Conservation (phyloP, 306 rosid species). For the Prunus salicina region DNA sequence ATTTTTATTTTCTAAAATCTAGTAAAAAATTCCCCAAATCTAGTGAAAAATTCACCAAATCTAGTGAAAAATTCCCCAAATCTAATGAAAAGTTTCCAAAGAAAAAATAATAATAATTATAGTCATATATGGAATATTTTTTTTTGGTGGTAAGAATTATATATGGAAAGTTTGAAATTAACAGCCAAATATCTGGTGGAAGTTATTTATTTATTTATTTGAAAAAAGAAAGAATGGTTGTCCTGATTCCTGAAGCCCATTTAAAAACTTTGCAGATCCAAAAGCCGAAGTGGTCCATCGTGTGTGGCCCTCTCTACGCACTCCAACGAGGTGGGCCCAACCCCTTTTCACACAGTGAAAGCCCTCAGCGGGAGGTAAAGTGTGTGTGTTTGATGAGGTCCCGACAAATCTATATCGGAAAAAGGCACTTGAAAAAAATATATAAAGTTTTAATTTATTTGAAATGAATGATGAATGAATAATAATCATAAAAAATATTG, state of each 20-base stretch:
- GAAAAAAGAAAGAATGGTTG: not conserved
- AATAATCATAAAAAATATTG: too few species aligned
- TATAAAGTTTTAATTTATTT: not conserved
- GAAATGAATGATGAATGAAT: not conserved
- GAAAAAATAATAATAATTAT: not conserved
- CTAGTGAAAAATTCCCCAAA: not conserved
- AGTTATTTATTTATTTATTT: not conserved
- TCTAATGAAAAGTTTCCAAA: not conserved
- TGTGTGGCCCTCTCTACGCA: not conserved
- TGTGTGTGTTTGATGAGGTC: not conserved
- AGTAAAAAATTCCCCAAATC: not conserved
- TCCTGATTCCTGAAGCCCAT: not conserved
- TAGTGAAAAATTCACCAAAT: not conserved
- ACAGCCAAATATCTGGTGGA: not conserved
- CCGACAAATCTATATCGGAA: not conserved
- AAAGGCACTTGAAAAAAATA: not conserved
- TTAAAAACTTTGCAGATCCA: not conserved
- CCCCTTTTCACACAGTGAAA: not conserved
- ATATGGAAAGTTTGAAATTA: not conserved
- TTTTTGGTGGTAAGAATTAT: too few species aligned
- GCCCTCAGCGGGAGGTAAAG: not conserved
- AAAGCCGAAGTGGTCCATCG: conserved; percentile 11
- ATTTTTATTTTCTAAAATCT: not conserved
- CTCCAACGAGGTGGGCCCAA: conserved; percentile 22
- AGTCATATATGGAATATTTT: not conserved